Evolutionary conservation across 2,329 filamentous ascomycete species (phyloP).

Genomic region (Claviceps monticola): DNA sequence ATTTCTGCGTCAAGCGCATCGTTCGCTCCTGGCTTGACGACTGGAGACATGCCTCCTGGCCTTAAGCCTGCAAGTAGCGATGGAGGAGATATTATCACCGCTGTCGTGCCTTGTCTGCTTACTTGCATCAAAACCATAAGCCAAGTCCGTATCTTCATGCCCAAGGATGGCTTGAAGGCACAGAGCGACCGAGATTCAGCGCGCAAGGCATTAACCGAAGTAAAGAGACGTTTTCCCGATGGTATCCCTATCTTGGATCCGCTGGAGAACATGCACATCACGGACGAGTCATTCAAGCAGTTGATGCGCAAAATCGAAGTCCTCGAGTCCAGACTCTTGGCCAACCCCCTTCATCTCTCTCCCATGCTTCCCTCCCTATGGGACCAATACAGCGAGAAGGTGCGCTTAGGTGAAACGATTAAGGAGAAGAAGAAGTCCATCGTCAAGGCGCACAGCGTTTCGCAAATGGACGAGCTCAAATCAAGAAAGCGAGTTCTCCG

Average conservation of each 20-base stretch:
- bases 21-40: conserved; percentile 23
- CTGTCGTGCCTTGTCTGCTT: conserved; percentile 62
- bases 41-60: conserved; percentile 44
- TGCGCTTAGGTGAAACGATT: conserved; percentile 62
- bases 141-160: conserved; percentile 71
- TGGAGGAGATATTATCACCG: conserved; percentile 16
- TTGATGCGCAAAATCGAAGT: conserved; percentile 93
- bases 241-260: conserved; percentile 82
- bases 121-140: conserved; percentile 75
- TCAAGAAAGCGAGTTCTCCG: conserved; percentile 89
- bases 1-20: conserved; percentile 37
- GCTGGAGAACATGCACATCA: conserved; percentile 91
- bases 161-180: conserved; percentile 54
- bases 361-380: conserved; percentile 73
- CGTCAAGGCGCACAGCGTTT: conserved; percentile 67
- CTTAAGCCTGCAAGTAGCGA: conserved; percentile 26
- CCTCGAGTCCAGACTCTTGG: conserved; percentile 74
- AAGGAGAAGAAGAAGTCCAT: conserved; percentile 85
- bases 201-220: conserved; percentile 60
- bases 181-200: conserved; percentile 52
- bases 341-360: conserved; percentile 85
- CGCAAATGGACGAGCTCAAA: conserved; percentile 92
- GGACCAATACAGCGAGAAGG: conserved; percentile 73
- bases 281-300: conserved; percentile 85
- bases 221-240: conserved; percentile 80